A percentile compares a stretch with the other conserved stretches of the same genome.
phyloP scores from a whole-genome alignment of 1,139 yeast species.

The Lodderomyces pseudojiufengensis region DNA sequence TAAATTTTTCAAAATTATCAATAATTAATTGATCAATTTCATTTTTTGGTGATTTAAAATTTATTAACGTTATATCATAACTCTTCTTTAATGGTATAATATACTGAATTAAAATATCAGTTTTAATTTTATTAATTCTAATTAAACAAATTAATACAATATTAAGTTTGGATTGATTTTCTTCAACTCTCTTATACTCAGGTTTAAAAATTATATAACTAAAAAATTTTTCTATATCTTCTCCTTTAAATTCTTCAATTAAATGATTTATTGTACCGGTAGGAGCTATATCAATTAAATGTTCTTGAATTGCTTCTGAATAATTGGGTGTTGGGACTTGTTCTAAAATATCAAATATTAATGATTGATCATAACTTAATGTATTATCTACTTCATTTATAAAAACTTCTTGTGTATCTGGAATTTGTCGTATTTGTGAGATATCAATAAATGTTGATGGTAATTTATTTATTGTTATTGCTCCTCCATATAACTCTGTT shows the following conservation, averaged over 20 bases:
- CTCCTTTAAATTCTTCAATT: conserved; percentile 6
- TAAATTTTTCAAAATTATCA: no score
- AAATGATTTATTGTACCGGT: conserved; percentile 5
- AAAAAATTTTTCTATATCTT: conserved; percentile 6
- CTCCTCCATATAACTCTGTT: conserved; percentile 65
- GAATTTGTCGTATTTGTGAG: conserved; percentile 69
- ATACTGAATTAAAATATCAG: conserved; percentile 63
- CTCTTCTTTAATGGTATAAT: conserved; percentile 43
- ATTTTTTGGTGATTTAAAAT: no score
- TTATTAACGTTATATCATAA: conserved; percentile 11
- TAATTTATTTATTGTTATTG: conserved; percentile 51
- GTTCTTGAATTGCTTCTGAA: conserved; percentile 34
- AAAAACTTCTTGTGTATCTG: conserved; percentile 87
- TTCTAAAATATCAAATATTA: conserved; percentile 73
- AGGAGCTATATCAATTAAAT: conserved; percentile 37
- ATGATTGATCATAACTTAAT: conserved; percentile 46
- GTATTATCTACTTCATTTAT: conserved; percentile 34
- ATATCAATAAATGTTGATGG: conserved; percentile 50
- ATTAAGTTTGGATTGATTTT: conserved; percentile 7
- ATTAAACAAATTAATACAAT: conserved; percentile 42
- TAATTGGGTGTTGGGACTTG: conserved; percentile 38
- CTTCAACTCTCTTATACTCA: conserved; percentile 6
- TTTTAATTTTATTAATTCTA: conserved; percentile 45
- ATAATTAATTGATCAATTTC: no score
- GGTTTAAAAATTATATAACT: conserved; percentile 10